Percentiles rank a stretch among this genome's conserved stretches.
phyloP scores from a whole-genome alignment of 768 basidiomycete genomes.

The Tricholoma saponaceum region DNA sequence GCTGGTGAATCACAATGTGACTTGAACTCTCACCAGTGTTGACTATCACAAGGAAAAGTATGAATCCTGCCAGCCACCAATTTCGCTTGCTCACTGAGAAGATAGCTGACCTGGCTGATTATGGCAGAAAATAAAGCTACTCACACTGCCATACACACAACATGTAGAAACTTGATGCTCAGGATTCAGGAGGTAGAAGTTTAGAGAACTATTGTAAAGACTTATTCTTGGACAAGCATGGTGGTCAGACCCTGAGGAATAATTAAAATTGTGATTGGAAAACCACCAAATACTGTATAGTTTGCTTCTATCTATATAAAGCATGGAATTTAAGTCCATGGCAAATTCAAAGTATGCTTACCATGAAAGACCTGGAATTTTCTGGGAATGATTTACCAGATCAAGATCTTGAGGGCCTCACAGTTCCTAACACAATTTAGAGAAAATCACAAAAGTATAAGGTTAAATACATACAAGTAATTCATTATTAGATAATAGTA shows the following conservation, averaged over 20 bases:
- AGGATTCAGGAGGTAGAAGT: too few species aligned
- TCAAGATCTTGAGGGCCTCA: not conserved
- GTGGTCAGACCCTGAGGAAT: not conserved
- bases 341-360: not conserved
- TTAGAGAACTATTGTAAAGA: not conserved
- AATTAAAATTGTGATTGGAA: not conserved
- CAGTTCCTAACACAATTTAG: not conserved
- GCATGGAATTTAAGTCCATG: not conserved
- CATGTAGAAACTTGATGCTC: not conserved
- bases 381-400: not conserved
- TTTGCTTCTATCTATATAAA: not conserved
- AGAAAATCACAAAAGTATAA: not conserved
- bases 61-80: not conserved
- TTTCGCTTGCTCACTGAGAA: not conserved
- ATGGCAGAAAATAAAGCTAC: not conserved
- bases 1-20: not conserved
- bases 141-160: not conserved
- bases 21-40: not conserved
- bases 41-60: not conserved
- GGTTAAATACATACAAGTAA: constrained; percentile 26
- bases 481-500: constrained; percentile 37
- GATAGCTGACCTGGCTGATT: not conserved
- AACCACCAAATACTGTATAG: not conserved
- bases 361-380: not conserved
- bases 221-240: not conserved